Evolutionary conservation across 169 alveolate genomes (phyloP).

Genomic region (Hammondia hammondi): DNA sequence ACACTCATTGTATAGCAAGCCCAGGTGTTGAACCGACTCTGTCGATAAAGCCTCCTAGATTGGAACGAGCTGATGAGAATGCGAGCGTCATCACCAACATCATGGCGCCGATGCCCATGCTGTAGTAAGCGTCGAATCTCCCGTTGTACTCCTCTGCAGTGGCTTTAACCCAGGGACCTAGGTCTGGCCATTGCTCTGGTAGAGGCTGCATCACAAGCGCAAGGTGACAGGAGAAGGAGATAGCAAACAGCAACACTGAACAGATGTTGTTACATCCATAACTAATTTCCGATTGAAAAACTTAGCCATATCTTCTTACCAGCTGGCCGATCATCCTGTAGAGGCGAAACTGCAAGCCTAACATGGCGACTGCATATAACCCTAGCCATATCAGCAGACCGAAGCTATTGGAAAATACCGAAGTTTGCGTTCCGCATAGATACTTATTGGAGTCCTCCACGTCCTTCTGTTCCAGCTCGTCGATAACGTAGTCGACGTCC

Average conservation of each 20-base stretch:
- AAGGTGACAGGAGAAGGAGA: not conserved
- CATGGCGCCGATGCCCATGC: constrained; percentile 12
- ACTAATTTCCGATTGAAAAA: too few species aligned
- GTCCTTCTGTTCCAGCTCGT: constrained; percentile 19
- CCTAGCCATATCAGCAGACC: constrained; percentile 24
- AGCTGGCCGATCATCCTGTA: not conserved
- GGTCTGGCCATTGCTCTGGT: not conserved
- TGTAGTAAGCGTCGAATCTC: constrained; percentile 27
- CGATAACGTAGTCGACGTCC: constrained; percentile 20
- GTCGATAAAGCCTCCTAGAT: not conserved
- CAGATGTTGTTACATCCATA: too few species aligned
- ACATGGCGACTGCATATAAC: constrained; percentile 1
- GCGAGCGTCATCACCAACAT: constrained; percentile 23
- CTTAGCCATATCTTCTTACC: not conserved
- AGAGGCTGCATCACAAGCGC: not conserved
- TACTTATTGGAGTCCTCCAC: not conserved
- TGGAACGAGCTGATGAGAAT: constrained; percentile 5
- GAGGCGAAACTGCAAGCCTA: not conserved
- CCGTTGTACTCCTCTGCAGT: not conserved
- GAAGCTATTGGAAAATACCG: constrained; percentile 1
- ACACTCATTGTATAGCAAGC: not conserved
- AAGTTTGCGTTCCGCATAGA: not conserved
- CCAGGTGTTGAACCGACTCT: not conserved
- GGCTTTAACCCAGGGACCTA: not conserved
- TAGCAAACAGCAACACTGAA: not conserved